Conservation (phyloP, 1,139 yeast species). For the Yamadazyma taylorii region DNA sequence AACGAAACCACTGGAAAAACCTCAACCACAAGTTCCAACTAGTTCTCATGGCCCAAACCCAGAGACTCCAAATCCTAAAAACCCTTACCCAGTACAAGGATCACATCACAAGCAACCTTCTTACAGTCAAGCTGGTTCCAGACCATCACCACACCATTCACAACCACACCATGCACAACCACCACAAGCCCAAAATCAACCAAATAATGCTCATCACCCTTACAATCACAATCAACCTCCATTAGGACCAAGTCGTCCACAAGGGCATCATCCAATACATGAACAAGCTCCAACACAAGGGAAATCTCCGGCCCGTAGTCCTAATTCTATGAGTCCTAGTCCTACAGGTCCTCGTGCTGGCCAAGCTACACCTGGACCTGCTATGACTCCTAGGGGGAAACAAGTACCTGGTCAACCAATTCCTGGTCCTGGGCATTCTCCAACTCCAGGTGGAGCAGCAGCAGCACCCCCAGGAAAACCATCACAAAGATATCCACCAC, state of each 20-base stretch:
- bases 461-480: too few species aligned
- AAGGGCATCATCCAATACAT: not conserved
- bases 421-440: not conserved
- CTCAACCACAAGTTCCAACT: not conserved
- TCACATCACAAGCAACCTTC: not conserved
- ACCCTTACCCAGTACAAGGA: not conserved
- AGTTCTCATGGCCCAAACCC: conserved; percentile 1
- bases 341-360: too few species aligned
- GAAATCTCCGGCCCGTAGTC: conserved; percentile 11
- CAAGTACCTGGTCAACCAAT: not conserved
- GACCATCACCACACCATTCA: conserved; percentile 1
- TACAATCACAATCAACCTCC: too few species aligned
- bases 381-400: not conserved
- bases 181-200: not conserved
- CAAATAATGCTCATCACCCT: conserved; percentile 1
- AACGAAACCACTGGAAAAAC: not conserved
- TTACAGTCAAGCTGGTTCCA: not conserved
- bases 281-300: conserved; percentile 6
- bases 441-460: not conserved
- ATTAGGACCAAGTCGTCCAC: too few species aligned
- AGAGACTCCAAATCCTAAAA: not conserved
- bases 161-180: not conserved
- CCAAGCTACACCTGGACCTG: conserved; percentile 11
- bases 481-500: conserved; percentile 8
- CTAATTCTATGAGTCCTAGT: too few species aligned